Evolutionary conservation across 768 basidiomycete species (phyloP), one percentile per base, ranked within the genome.

Genomic region (Leccinum barrowsii): DNA sequence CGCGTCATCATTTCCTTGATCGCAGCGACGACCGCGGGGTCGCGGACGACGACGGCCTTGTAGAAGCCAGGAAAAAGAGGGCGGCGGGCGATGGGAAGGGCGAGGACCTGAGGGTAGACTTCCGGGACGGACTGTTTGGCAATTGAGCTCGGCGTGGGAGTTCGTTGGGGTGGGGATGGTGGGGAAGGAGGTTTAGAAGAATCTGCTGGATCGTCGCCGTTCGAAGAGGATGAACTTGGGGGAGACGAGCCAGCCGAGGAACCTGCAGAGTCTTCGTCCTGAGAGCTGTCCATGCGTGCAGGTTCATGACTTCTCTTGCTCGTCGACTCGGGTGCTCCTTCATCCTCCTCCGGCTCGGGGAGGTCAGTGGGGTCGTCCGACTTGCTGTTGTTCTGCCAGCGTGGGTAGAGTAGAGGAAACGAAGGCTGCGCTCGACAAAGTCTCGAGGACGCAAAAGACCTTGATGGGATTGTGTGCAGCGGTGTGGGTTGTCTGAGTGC

Each of bases 21-120:
- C 13, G 94, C 93, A 7, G 87, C 85, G 40, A 98, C 94, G 32
- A 99, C 96, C 0, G 85, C 82, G 0, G 93, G 92, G 63, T 98
- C 91, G 21, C 87, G 84, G 53, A 99, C 82, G 57, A 98, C 94
- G 52, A 98, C 95, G 2, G 95, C 96, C 72, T 98, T 97, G 82
- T 98, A 98, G 74, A 98, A 97, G 30, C 94, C 94, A 4, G 96
- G 96, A 77, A 98, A 98, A 49, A 98, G 86, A 1, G 96, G 96
- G 17, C 96, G 83, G 46, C 94, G 87, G 32, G 94, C 94, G 59
- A 98, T 98, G 4, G 96, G 96, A 0, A 98, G 83, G 2, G 95
- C 96, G 26, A 98, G 83, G 46, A 98, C 88, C 70, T 96, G 92
- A 1, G 96, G 95, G 73, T 98, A 98, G 58, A 84, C 69, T 72